These are phyloP conservation scores for Xerocomus brunneocitrinus DNA, from an alignment of 768 basidiomycete genomes.

Conservation along the genomic window DNA sequence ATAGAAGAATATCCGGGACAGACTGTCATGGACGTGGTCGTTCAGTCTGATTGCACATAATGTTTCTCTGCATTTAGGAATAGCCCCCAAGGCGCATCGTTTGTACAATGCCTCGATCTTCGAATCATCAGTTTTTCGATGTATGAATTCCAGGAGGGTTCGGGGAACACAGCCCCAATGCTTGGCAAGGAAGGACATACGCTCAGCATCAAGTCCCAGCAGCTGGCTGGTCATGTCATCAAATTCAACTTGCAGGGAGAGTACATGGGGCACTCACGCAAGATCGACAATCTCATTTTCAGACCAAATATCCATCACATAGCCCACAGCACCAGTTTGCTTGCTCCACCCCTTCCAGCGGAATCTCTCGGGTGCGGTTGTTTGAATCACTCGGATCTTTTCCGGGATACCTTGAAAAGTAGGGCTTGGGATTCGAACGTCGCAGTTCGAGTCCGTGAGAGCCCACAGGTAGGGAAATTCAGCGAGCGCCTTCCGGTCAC, in stretches of 20 bases:
- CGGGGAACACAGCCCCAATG: background rate
- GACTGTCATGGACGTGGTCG: no score
- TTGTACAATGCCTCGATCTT: background rate
- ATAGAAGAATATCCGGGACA: no score
- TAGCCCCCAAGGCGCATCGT: background rate
- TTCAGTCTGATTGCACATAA: no score
- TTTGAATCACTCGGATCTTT: background rate
- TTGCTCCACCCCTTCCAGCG: slow-evolving; percentile 6
- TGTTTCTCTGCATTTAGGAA: no score
- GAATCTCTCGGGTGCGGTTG: background rate
- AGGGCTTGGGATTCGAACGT: background rate
- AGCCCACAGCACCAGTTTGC: background rate
- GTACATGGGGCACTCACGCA: background rate
- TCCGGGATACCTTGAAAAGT: background rate
- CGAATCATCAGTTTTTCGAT: no score
- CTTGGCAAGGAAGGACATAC: background rate
- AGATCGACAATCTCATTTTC: background rate
- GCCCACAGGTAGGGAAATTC: background rate
- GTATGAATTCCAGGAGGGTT: no score
- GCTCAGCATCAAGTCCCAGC: background rate
- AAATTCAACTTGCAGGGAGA: background rate
- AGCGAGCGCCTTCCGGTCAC: background rate
- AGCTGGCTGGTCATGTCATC: background rate
- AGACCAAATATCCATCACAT: slow-evolving; percentile 2
- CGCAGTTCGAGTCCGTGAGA: background rate